These are phyloP conservation scores for Melampsora americana DNA, from an alignment of 1,284 basidiomycete genomes.

Conservation along the genomic window DNA sequence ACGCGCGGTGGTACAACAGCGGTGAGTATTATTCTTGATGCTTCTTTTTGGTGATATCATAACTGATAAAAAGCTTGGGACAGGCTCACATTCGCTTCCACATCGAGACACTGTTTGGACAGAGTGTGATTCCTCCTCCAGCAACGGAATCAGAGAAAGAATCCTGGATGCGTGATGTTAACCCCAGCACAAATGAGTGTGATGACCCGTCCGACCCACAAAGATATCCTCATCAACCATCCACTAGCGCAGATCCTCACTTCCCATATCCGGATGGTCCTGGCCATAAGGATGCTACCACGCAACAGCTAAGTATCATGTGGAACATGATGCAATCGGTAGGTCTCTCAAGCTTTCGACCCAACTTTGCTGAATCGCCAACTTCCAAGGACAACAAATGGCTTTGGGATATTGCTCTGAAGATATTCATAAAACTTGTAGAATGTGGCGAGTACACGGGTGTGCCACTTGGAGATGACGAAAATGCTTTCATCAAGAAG, in stretches of 20 bases:
- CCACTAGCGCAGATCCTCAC: neutral
- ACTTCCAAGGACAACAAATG: neutral
- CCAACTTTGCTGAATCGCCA: slow-evolving; percentile 11
- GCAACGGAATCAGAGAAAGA: slow-evolving; percentile 14
- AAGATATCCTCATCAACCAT: too few relatives aligned
- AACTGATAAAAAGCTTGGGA: too few relatives aligned
- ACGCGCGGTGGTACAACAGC: too few relatives aligned
- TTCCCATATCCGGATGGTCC: slow-evolving; percentile 32
- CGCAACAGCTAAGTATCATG: slow-evolving; percentile 17
- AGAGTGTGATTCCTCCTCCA: slow-evolving; percentile 14
- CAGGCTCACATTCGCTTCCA: slow-evolving; percentile 17
- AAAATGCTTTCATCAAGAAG: too few relatives aligned
- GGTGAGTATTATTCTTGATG: too few relatives aligned
- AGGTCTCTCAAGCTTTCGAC: slow-evolving; percentile 5
- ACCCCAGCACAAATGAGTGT: too few relatives aligned
- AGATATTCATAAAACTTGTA: slow-evolving; percentile 7
- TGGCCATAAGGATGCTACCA: slow-evolving; percentile 4
- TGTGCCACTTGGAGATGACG: too few relatives aligned
- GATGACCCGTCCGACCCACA: too few relatives aligned
- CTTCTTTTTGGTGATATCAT: too few relatives aligned
- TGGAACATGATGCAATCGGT: slow-evolving; percentile 23
- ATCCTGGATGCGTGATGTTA: neutral
- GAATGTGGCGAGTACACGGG: neutral
- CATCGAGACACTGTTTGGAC: slow-evolving; percentile 15
- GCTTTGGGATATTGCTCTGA: slow-evolving; percentile 7